Evolutionary conservation across 768 basidiomycete genomes (phyloP).

Genomic region (Boletus subparvulus): DNA sequence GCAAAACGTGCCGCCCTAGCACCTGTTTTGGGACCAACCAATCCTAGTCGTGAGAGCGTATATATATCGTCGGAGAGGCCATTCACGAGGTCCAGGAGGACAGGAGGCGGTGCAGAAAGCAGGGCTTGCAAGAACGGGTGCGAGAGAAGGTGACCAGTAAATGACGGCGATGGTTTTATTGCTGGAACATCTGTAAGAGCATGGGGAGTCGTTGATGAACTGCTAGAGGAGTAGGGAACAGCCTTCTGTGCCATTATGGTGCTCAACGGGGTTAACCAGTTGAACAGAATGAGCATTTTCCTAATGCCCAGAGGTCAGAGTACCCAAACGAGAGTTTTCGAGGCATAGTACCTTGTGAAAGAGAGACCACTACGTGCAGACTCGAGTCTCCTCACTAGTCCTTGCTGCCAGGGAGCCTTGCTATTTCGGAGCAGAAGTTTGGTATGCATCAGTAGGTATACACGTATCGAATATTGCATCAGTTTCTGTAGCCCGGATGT

Average conservation of each 20-base stretch:
- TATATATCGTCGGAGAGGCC: conserved; percentile 76
- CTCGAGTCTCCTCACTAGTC: conserved; percentile 57
- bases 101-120: conserved; percentile 78
- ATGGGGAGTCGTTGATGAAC: conserved; percentile 27
- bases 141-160: conserved; percentile 29
- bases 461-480: conserved; percentile 77
- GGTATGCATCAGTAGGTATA: conserved; percentile 71
- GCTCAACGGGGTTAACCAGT: conserved; percentile 78
- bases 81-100: conserved; percentile 74
- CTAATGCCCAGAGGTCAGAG: conserved; percentile 38
- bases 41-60: conserved; percentile 70
- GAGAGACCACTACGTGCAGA: conserved; percentile 61
- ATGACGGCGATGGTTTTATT: conserved; percentile 4
- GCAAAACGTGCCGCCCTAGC: conserved; percentile 71
- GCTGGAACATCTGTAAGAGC: conserved; percentile 13
- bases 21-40: conserved; percentile 64
- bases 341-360: conserved; percentile 58
- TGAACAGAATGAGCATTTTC: conserved; percentile 79
- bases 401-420: conserved; percentile 50
- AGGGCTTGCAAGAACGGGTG: conserved; percentile 72
- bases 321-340: background rate
- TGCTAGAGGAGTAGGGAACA: conserved; percentile 53
- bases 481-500: conserved; percentile 58
- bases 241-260: conserved; percentile 69
- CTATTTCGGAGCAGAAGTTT: conserved; percentile 49